A percentile compares a stretch with the other conserved stretches of the same genome.
These are phyloP conservation scores for Pleodorina starrii DNA, from an alignment of 139 green algal species.

Conservation along the genomic window DNA sequence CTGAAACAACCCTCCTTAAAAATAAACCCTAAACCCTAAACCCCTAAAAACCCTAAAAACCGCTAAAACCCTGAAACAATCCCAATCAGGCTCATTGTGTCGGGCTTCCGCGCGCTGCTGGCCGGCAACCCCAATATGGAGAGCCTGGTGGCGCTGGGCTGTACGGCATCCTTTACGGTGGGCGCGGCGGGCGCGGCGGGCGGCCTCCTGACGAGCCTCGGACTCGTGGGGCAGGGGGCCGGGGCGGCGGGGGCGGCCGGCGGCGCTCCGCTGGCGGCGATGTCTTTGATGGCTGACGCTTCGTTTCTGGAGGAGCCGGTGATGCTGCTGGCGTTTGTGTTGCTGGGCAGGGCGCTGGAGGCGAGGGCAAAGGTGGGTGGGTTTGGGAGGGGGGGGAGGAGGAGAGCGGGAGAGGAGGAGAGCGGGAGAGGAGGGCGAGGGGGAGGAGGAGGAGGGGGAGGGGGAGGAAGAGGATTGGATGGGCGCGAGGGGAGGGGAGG, in stretches of 20 bases:
- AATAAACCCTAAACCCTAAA: too few species aligned
- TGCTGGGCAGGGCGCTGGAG: conserved; percentile 90
- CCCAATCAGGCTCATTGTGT: conserved; percentile 74
- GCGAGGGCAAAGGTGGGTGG: conserved; percentile 75
- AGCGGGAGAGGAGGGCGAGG: too few species aligned
- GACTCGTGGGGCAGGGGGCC: background rate
- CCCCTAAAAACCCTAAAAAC: too few species aligned
- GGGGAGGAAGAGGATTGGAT: too few species aligned
- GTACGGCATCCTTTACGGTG: conserved; percentile 77
- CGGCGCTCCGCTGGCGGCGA: conserved; percentile 50
- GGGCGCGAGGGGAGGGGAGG: too few species aligned
- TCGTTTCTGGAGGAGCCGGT: conserved; percentile 94
- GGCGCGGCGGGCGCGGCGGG: conserved; percentile 45
- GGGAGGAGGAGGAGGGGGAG: too few species aligned
- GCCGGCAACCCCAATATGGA: conserved; percentile 93
- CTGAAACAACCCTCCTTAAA: too few species aligned
- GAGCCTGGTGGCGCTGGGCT: conserved; percentile 88
- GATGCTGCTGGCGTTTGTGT: conserved; percentile 97
- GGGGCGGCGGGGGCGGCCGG: background rate
- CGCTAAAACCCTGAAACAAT: too few species aligned
- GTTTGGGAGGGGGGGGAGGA: too few species aligned
- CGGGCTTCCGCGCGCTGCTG: conserved; percentile 78
- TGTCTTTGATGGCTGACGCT: conserved; percentile 72
- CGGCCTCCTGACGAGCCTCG: background rate
- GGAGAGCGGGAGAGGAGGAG: too few species aligned